These are phyloP conservation scores for Phytopythium ostracodes DNA, from an alignment of 352 stramenopile genomes.

Conservation along the genomic window DNA sequence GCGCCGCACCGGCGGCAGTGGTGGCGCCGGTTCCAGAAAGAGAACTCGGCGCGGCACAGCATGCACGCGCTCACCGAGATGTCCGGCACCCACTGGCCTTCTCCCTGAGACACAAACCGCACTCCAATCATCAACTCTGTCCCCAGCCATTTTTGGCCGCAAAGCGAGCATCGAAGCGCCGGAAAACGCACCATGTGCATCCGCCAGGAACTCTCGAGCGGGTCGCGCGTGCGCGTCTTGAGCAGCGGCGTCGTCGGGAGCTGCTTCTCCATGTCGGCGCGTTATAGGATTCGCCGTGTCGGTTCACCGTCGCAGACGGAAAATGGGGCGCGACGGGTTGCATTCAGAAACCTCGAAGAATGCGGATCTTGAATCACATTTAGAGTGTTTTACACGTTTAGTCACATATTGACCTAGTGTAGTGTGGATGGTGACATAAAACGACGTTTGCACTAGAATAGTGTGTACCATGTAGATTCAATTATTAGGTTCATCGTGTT, in stretches of 20 bases:
- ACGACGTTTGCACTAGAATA: neutral
- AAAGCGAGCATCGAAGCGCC: neutral
- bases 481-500: neutral
- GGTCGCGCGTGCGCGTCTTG: conserved; percentile 76
- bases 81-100: conserved; percentile 84
- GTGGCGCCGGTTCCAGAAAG: conserved; percentile 84
- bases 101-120: conserved; percentile 54
- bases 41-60: conserved; percentile 80
- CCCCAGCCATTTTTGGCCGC: too few species aligned
- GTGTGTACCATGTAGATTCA: neutral
- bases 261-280: conserved; percentile 10
- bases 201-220: conserved; percentile 83
- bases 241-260: conserved; percentile 42
- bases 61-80: conserved; percentile 77
- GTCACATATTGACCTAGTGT: too few species aligned
- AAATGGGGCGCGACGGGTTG: neutral
- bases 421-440: too few species aligned
- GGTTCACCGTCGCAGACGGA: neutral
- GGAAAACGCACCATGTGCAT: conserved; percentile 64
- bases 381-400: too few species aligned
- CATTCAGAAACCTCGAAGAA: neutral
- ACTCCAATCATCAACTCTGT: too few species aligned
- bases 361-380: neutral
- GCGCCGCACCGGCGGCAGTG: conserved; percentile 86
- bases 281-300: neutral